Conservation (phyloP, 2,329 filamentous ascomycete species). For the Juglanconis juglandina region DNA sequence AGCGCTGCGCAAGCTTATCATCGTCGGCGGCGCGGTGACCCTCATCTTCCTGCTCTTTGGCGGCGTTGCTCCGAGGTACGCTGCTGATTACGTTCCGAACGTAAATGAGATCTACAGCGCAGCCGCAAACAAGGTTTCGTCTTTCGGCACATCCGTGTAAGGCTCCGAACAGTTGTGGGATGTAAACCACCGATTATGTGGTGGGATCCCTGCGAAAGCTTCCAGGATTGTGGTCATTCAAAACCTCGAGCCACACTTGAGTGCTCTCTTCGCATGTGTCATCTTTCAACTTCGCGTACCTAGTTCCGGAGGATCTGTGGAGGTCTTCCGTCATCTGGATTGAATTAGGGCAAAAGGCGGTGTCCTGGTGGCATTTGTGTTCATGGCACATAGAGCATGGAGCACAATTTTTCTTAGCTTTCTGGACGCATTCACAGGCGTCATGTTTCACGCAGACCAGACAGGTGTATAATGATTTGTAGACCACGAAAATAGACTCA, state of each 20-base stretch:
- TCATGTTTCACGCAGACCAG: not conserved
- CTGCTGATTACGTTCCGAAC: constrained; percentile 46
- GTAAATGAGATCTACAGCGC: constrained; percentile 46
- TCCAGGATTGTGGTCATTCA: not conserved
- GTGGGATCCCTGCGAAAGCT: too few relatives aligned
- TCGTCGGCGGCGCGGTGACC: constrained; percentile 62
- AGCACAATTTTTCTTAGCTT: not conserved
- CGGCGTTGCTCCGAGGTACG: constrained; percentile 60
- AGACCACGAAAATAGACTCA: not conserved
- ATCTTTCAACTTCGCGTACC: constrained; percentile 1
- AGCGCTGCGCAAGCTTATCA: constrained; percentile 70
- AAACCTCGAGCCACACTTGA: not conserved
- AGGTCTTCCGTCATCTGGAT: not conserved
- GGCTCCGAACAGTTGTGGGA: not conserved
- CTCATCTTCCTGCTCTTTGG: constrained; percentile 68
- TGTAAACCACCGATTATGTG: too few relatives aligned
- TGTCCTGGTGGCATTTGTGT: not conserved
- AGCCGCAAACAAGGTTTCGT: constrained; percentile 44
- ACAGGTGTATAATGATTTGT: not conserved
- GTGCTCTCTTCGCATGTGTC: not conserved
- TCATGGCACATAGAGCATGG: not conserved
- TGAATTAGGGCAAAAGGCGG: not conserved
- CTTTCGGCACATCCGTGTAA: constrained; percentile 6
- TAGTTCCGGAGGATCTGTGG: constrained; percentile 1
- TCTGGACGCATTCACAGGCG: not conserved